Conservation (phyloP, 2,329 filamentous ascomycete genomes). For the Colletotrichum plurivorum region DNA sequence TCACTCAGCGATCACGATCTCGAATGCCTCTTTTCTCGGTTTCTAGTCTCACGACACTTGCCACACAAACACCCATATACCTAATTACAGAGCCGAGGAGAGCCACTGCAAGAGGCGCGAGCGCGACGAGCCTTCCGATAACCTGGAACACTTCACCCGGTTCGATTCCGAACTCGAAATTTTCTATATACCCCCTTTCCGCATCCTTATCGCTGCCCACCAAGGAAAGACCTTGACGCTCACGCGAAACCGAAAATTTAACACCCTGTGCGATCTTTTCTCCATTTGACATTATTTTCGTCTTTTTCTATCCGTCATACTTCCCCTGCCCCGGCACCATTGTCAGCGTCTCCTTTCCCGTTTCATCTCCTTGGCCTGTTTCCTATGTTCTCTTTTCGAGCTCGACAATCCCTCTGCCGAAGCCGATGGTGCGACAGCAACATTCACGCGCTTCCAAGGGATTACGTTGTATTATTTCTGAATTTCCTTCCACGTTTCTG, state of each 20-base stretch:
- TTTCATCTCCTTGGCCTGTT: conserved; percentile 24
- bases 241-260: conserved; percentile 47
- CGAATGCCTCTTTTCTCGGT: neutral
- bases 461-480: conserved; percentile 25
- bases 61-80: conserved; percentile 23
- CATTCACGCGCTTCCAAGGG: neutral
- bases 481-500: conserved; percentile 23
- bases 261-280: conserved; percentile 24
- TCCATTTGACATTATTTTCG: neutral
- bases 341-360: conserved; percentile 20
- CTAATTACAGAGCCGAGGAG: conserved; percentile 27
- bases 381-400: conserved; percentile 39
- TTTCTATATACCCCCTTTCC: conserved; percentile 39
- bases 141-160: neutral
- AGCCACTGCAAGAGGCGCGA: neutral
- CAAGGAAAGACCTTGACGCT: conserved; percentile 47
- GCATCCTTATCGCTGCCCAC: conserved; percentile 35
- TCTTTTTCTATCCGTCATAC: neutral
- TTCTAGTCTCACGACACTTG: conserved; percentile 28
- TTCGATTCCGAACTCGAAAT: conserved; percentile 23
- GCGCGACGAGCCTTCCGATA: neutral
- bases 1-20: conserved; percentile 1
- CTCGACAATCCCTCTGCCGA: conserved; percentile 17
- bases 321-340: neutral
- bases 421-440: conserved; percentile 1